phyloP scores from a whole-genome alignment of 2,329 filamentous ascomycete species.

The Fusarium denticulatum region DNA sequence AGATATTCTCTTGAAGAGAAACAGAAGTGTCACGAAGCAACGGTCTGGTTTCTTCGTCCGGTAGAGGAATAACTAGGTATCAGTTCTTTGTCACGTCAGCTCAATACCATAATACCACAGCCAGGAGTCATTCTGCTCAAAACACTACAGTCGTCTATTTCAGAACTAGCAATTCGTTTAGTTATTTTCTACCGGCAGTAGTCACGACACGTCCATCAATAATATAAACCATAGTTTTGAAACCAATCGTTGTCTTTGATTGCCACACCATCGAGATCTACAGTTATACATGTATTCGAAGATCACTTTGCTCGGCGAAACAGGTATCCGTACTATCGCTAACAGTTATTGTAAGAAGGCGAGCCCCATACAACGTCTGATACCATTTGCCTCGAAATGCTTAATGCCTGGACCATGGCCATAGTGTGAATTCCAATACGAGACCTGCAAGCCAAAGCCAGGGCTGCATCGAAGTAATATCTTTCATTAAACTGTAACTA shows the following conservation, averaged over 20 bases:
- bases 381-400: neutral
- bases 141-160: neutral
- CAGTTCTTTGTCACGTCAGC: conserved; percentile 9
- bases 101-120: conserved; percentile 19
- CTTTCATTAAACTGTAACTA: neutral
- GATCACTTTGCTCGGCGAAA: neutral
- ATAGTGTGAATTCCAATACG: neutral
- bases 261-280: neutral
- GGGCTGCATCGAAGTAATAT: neutral
- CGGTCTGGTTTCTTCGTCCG: conserved; percentile 56
- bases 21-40: conserved; percentile 51
- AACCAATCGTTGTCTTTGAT: neutral
- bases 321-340: neutral
- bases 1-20: conserved; percentile 58
- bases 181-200: neutral
- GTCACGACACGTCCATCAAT: neutral
- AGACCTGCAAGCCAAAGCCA: neutral
- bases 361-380: neutral
- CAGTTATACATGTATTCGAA: neutral
- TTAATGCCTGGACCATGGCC: conserved; percentile 5
- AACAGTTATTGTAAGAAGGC: conserved; percentile 8
- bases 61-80: neutral
- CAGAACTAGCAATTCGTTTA: neutral
- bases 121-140: neutral
- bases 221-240: neutral